A percentile compares a stretch with the other conserved stretches of the same genome.
These are phyloP conservation scores for Periconia digitata DNA, from an alignment of 2,329 filamentous ascomycete genomes.

Conservation along the genomic window DNA sequence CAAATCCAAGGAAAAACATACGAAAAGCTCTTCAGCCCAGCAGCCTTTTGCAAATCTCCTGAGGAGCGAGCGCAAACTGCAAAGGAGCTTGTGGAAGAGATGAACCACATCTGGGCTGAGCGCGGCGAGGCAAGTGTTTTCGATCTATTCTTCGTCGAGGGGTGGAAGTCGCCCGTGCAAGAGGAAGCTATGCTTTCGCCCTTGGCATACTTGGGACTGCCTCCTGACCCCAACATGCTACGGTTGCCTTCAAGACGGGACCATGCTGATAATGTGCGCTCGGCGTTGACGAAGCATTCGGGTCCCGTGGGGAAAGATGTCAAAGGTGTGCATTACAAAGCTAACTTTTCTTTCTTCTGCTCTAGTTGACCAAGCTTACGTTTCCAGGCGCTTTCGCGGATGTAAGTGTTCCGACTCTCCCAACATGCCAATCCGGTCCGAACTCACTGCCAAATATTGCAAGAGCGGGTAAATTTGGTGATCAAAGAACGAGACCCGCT, in stretches of 20 bases:
- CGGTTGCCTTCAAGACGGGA: neutral
- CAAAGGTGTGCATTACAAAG: neutral
- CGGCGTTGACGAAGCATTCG: neutral
- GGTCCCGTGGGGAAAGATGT: neutral
- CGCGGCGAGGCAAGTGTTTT: conserved; percentile 26
- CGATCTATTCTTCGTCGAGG: conserved; percentile 2
- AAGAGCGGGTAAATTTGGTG: no score
- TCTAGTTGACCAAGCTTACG: conserved; percentile 12
- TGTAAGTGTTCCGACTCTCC: conserved; percentile 1
- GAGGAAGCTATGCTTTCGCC: neutral
- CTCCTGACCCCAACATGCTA: neutral
- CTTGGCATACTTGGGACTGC: neutral
- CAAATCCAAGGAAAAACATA: conserved; percentile 39
- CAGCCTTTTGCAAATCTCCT: conserved; percentile 28
- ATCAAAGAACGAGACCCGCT: no score
- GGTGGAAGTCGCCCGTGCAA: neutral
- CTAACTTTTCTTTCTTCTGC: conserved; percentile 5
- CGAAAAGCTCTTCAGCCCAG: conserved; percentile 41
- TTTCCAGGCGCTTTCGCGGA: conserved; percentile 13
- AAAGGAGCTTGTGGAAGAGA: conserved; percentile 24
- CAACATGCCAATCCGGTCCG: neutral
- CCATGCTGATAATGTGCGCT: neutral
- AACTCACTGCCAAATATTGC: no score
- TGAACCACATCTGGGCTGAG: conserved; percentile 33
- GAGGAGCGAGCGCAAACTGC: conserved; percentile 31